Evolutionary conservation across 176 grass and related monocot genomes (phyloP).

Genomic region (Carex scoparia): DNA sequence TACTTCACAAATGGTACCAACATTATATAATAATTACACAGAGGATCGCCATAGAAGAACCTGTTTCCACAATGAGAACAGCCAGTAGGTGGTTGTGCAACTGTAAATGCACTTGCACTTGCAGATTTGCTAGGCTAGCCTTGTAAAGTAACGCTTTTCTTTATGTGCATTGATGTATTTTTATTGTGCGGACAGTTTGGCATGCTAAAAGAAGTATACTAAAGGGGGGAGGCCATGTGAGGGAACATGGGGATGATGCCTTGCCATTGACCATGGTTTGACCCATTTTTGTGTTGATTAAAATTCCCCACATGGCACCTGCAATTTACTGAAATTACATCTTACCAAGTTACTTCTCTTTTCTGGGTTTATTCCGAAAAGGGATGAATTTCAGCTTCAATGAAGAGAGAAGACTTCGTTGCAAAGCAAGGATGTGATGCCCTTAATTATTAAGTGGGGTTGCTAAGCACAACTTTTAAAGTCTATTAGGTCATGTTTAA

Average conservation of each 20-base stretch:
- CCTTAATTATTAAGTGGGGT: no score
- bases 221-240: slow-evolving; percentile 4
- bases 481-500: no score
- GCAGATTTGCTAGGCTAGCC: slow-evolving; percentile 21
- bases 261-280: slow-evolving; percentile 18
- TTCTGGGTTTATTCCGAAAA: background rate
- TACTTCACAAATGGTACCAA: background rate
- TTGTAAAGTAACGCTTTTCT: slow-evolving; percentile 6
- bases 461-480: no score
- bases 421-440: no score
- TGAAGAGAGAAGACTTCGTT: background rate
- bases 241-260: slow-evolving; percentile 24
- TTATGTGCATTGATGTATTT: slow-evolving; percentile 32
- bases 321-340: slow-evolving; percentile 4
- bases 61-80: slow-evolving; percentile 14
- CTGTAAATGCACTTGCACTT: slow-evolving; percentile 24
- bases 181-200: slow-evolving; percentile 29
- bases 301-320: background rate
- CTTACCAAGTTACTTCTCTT: background rate
- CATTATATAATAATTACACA: background rate
- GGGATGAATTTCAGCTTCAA: background rate
- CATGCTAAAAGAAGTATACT: slow-evolving; percentile 26
- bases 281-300: background rate
- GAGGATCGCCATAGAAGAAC: background rate
- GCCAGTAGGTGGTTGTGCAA: slow-evolving; percentile 8